Evolutionary conservation across 164 flowering plant genomes (phyloP), one percentile per base, ranked within the genome.

Genomic region (Vitis labrusca): DNA sequence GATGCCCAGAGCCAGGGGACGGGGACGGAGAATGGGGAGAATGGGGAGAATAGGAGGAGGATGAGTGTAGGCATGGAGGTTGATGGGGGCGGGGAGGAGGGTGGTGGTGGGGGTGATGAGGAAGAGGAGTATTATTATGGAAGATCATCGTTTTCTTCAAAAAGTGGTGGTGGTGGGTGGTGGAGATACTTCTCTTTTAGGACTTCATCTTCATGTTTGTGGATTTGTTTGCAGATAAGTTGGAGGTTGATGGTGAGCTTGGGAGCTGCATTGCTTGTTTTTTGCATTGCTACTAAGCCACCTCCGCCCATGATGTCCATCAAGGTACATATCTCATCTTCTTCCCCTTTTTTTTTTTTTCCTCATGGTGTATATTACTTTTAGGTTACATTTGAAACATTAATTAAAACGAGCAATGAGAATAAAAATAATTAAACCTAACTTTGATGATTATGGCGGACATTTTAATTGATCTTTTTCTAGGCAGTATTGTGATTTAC

Each of bases 171-270:
- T 23, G 65, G 63, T 9, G 78, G 79, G 65, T 84, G 84, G 81
- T 65, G 76, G 83, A 79, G 78, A 66, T 85, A 75, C 30, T 81
- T 81, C 13, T 71, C 88, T 1, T 86, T 86, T 63, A 32, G 78
- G 8, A 66, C 76, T 60, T 83, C 85, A 7, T 64, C 78, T 63
- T 86, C 93, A 0, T 77, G 73, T 55, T 61, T 50, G 0, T 93
- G 97, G 92, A 71, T 87, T 59, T 74, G 60, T 61, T 49, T 88
- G 79, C 97, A 93, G 77, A 66, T 91, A n/a, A 7, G 66, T 66
- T 90, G 90, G 93, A 86, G 97, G 78, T 14, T 85, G 61, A 0
- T 85, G 65, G 63, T 91, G 55, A 93, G 98, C 66, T 71, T 91
- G 70, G 74, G 79, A 7, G 70, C 71, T 68, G 95, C 94, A 7